phyloP scores from a whole-genome alignment of 1,284 basidiomycete species.

The Apiotrichum akiyoshidainum region DNA sequence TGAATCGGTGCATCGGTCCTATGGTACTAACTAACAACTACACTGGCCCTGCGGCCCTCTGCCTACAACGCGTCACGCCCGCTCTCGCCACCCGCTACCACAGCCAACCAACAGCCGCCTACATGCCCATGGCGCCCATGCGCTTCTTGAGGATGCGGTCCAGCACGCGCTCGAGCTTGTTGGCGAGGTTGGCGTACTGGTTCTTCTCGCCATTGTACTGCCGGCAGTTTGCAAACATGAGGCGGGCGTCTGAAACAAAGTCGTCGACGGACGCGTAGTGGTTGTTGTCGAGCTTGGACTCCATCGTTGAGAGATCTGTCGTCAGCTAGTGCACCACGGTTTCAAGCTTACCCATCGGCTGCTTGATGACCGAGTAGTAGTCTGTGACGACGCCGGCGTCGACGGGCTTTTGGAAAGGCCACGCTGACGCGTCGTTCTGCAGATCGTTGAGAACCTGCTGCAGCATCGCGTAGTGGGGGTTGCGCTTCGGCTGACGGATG shows the following conservation, averaged over 20 bases:
- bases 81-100: not conserved
- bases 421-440: constrained; percentile 73
- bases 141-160: constrained; percentile 52
- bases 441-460: constrained; percentile 80
- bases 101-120: not conserved
- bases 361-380: constrained; percentile 85
- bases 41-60: no score
- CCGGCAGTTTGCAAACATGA: constrained; percentile 89
- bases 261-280: constrained; percentile 71
- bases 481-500: constrained; percentile 57
- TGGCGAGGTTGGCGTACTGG: constrained; percentile 82
- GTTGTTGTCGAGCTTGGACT: constrained; percentile 78
- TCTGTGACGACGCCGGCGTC: constrained; percentile 78
- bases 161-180: constrained; percentile 65
- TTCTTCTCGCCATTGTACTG: constrained; percentile 82
- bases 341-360: constrained; percentile 81
- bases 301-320: constrained; percentile 86
- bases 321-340: not conserved
- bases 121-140: constrained; percentile 11
- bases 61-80: no score
- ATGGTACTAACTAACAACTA: no score
- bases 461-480: constrained; percentile 64
- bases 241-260: constrained; percentile 74
- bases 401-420: constrained; percentile 67
- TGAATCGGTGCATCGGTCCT: no score